Percentiles rank a stretch among this genome's conserved stretches.
Evolutionary conservation across 2,329 filamentous ascomycete genomes (phyloP).

Genomic region (Diaporthe batatas): DNA sequence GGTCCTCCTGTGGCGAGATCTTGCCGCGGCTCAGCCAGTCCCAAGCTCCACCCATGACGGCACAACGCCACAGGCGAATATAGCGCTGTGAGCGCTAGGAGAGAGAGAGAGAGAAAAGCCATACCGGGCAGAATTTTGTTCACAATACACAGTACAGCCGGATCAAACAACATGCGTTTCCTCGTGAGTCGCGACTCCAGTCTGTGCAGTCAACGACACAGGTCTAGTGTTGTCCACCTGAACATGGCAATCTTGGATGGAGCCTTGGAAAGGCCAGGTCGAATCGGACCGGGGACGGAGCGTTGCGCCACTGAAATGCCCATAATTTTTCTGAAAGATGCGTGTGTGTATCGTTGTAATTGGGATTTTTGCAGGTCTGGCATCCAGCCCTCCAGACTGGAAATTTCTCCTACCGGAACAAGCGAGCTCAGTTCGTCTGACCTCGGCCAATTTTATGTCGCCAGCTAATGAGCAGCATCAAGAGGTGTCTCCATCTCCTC

Average conservation of each 20-base stretch:
- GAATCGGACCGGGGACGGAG: neutral
- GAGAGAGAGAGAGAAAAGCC: neutral
- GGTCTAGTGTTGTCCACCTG: neutral
- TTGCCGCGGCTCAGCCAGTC: constrained; percentile 4
- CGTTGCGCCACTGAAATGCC: neutral
- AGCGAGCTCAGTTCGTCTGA: neutral
- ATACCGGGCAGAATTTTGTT: neutral
- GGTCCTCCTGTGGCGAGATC: constrained; percentile 6
- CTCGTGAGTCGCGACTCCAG: neutral
- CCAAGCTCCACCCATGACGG: neutral
- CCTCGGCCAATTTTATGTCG: neutral
- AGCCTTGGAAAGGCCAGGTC: neutral
- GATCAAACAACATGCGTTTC: neutral
- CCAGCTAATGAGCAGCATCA: neutral
- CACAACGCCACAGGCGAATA: constrained; percentile 17
- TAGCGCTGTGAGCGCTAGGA: neutral
- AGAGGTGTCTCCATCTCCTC: constrained; percentile 9
- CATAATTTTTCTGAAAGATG: neutral
- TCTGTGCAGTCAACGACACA: neutral
- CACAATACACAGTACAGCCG: neutral
- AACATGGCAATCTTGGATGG: neutral
- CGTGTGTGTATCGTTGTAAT: neutral
- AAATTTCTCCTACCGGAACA: neutral
- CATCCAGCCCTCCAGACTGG: neutral
- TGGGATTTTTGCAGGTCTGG: neutral